Evolutionary conservation across 78 protist genomes (phyloP).

Genomic region (Andalucia godoyi): DNA sequence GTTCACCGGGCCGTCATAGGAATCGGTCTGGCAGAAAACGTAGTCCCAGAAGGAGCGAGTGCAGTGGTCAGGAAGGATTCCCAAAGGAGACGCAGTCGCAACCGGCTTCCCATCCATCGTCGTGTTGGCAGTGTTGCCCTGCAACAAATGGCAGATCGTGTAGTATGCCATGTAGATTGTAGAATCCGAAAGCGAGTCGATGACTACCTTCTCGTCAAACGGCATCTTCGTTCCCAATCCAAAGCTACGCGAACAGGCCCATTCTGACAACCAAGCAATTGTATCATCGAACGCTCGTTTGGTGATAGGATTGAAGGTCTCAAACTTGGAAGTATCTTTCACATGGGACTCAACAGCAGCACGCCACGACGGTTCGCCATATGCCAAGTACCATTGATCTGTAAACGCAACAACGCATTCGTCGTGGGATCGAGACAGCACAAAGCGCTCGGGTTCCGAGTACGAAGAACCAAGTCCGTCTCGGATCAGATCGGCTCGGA

Average conservation of each 20-base stretch:
- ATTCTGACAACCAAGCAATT: conserved; percentile 73
- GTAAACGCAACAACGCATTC: conserved; percentile 92
- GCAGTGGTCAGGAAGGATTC: too few relatives aligned
- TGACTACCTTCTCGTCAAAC: conserved; percentile 74
- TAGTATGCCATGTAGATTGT: conserved; percentile 99
- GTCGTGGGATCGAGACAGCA: conserved; percentile 92
- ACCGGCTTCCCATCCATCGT: too few relatives aligned
- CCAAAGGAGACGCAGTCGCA: conserved; percentile 38
- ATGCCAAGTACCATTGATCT: conserved; percentile 97
- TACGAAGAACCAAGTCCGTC: conserved; percentile 62
- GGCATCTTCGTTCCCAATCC: conserved; percentile 98
- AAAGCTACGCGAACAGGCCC: conserved; percentile 97
- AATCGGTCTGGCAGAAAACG: too few relatives aligned
- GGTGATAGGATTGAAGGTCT: conserved; percentile 25
- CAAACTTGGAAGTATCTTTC: conserved; percentile 27
- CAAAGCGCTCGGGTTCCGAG: conserved; percentile 87
- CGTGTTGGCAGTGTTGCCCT: too few relatives aligned
- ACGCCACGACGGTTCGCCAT: conserved; percentile 92
- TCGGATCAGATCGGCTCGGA: conserved; percentile 39
- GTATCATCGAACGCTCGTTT: conserved; percentile 28
- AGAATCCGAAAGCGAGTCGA: conserved; percentile 98
- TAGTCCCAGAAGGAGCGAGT: conserved; percentile 73
- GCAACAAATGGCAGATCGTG: conserved; percentile 91
- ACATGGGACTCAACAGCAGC: conserved; percentile 14
- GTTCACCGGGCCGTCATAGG: too few relatives aligned